These are phyloP conservation scores for Leptomonas pyrrhocoris DNA, from an alignment of 208 protist species.

Conservation along the genomic window DNA sequence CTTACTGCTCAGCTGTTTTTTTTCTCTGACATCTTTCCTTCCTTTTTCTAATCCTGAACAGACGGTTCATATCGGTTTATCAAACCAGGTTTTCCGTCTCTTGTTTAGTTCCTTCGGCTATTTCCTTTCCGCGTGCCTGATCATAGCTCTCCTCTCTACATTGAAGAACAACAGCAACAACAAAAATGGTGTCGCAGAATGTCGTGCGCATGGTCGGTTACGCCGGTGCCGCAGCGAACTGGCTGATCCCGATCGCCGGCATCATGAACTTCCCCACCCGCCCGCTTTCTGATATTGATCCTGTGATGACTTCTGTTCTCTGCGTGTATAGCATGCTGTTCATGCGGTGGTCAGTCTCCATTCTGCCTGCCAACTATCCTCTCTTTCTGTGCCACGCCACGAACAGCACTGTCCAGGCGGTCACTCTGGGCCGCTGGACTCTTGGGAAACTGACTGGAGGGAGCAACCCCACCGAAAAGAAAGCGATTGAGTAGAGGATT, in stretches of 20 bases:
- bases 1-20: background rate
- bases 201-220: slow-evolving; percentile 82
- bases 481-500: slow-evolving; percentile 26
- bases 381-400: slow-evolving; percentile 85
- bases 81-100: slow-evolving; percentile 7
- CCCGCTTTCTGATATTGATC: slow-evolving; percentile 81
- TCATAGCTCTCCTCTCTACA: background rate
- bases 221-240: slow-evolving; percentile 84
- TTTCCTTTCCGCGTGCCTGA: background rate
- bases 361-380: slow-evolving; percentile 87
- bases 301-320: slow-evolving; percentile 79
- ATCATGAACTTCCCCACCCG: slow-evolving; percentile 86
- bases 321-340: slow-evolving; percentile 83
- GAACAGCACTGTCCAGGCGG: slow-evolving; percentile 76
- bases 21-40: background rate
- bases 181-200: slow-evolving; percentile 71
- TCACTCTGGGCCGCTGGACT: slow-evolving; percentile 55
- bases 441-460: slow-evolving; percentile 27
- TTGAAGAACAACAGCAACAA: background rate
- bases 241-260: slow-evolving; percentile 89
- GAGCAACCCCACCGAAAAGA: background rate
- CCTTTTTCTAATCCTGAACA: background rate
- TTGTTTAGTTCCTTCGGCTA: background rate
- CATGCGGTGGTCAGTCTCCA: slow-evolving; percentile 84
- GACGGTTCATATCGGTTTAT: background rate